Percentiles rank a stretch among this genome's conserved stretches.
These are phyloP conservation scores for Aspergillus cejpii DNA, from an alignment of 2,329 filamentous ascomycete species.

Conservation along the genomic window DNA sequence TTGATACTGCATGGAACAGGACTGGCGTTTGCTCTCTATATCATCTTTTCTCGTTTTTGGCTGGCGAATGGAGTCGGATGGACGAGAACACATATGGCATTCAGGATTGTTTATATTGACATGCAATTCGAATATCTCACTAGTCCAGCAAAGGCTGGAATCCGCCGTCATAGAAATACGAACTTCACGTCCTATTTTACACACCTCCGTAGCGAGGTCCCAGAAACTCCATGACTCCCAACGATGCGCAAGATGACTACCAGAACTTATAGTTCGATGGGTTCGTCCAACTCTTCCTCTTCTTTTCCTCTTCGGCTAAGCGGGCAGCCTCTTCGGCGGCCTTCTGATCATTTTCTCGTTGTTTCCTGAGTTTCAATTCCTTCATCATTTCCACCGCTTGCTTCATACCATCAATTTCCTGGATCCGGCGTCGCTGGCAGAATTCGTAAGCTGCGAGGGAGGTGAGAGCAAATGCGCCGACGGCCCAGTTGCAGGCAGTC, in stretches of 20 bases:
- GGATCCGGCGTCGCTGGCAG: constrained; percentile 66
- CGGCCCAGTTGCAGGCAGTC: constrained; percentile 76
- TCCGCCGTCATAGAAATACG: constrained; percentile 14
- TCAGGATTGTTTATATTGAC: constrained; percentile 6
- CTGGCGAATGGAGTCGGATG: constrained; percentile 3
- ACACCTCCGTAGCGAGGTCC: constrained; percentile 22
- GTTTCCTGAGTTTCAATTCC: constrained; percentile 61
- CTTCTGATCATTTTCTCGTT: constrained; percentile 43
- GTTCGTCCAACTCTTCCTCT: constrained; percentile 40
- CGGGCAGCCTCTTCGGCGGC: constrained; percentile 31
- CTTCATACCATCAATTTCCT: constrained; percentile 77
- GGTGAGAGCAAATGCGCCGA: constrained; percentile 64
- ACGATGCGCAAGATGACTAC: constrained; percentile 27
- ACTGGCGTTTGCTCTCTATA: constrained; percentile 2
- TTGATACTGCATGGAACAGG: background rate
- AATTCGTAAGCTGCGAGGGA: constrained; percentile 74
- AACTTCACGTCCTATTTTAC: constrained; percentile 20
- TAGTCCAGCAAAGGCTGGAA: constrained; percentile 7
- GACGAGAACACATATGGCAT: constrained; percentile 5
- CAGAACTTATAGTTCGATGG: constrained; percentile 44
- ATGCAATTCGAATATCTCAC: constrained; percentile 11
- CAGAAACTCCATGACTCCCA: constrained; percentile 31
- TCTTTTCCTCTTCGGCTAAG: constrained; percentile 35
- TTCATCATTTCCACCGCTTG: constrained; percentile 76
- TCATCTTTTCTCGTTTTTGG: background rate